Conservation (phyloP, 139 green algal species). For the Pleodorina starrii region DNA sequence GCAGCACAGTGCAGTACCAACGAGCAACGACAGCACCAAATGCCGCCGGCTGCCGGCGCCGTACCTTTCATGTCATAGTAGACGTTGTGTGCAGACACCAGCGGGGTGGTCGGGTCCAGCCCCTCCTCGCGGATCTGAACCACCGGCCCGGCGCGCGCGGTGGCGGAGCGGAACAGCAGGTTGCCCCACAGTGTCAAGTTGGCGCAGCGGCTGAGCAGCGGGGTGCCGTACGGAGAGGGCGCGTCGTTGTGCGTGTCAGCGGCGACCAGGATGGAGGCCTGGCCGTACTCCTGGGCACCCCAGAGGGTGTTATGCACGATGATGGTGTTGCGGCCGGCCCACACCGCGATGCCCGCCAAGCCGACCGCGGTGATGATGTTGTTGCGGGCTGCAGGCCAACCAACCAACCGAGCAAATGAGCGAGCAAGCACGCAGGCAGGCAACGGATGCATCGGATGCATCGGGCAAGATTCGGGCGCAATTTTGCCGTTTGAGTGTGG, state of each 20-base stretch:
- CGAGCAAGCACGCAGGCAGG: too few species aligned
- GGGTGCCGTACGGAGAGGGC: not conserved
- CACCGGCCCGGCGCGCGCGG: conserved; percentile 27
- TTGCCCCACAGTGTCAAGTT: conserved; percentile 25
- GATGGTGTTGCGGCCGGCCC: not conserved
- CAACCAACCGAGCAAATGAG: too few species aligned
- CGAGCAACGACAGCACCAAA: too few species aligned
- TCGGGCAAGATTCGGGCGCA: too few species aligned
- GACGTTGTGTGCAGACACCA: conserved; percentile 27
- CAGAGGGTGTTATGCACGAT: conserved; percentile 49
- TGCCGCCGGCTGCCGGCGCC: too few species aligned
- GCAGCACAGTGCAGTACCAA: too few species aligned
- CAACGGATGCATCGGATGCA: too few species aligned
- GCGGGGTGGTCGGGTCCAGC: not conserved
- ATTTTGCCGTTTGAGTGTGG: too few species aligned
- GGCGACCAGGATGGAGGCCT: conserved; percentile 30
- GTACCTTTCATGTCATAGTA: conserved; percentile 36
- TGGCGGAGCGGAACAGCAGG: conserved; percentile 13
- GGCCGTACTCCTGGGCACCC: conserved; percentile 24
- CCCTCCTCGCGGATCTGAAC: conserved; percentile 34
- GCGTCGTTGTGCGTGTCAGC: conserved; percentile 23
- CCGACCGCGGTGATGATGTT: conserved; percentile 33
- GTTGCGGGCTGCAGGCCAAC: conserved; percentile 15
- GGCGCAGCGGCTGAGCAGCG: not conserved
- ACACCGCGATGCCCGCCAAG: conserved; percentile 41